Evolutionary conservation across 2,329 filamentous ascomycete species (phyloP).

Genomic region (Penicillium glabrum): DNA sequence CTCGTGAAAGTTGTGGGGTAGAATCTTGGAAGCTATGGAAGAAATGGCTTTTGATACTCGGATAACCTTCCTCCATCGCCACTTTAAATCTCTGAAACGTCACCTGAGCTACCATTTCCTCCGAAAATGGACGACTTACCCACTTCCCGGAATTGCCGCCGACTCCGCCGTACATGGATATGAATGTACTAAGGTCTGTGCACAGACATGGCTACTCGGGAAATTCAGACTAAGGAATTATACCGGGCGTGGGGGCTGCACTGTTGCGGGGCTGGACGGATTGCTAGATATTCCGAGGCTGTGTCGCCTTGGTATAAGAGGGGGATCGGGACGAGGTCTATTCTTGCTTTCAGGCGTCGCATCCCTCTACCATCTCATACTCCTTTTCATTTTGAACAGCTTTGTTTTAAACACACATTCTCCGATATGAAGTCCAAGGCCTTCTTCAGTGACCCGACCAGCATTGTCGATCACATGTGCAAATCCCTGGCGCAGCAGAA

Average conservation of each 20-base stretch:
- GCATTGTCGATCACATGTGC: slow-evolving; percentile 8
- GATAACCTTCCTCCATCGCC: slow-evolving; percentile 4
- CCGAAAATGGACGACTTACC: not conserved
- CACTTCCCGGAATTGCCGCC: not conserved
- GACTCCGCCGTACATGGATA: not conserved
- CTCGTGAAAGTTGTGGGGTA: not conserved
- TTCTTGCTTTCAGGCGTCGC: not conserved
- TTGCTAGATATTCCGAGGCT: not conserved
- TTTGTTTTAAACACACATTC: not conserved
- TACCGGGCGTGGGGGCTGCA: not conserved
- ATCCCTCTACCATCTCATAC: not conserved
- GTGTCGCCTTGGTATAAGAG: slow-evolving; percentile 3
- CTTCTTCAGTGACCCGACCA: slow-evolving; percentile 6
- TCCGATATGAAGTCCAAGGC: slow-evolving; percentile 8
- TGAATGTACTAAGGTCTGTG: not conserved
- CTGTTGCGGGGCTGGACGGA: slow-evolving; percentile 3
- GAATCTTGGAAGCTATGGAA: not conserved
- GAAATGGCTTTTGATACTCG: slow-evolving; percentile 5
- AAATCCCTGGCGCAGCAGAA: slow-evolving; percentile 5
- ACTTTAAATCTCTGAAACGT: not conserved
- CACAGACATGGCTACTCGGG: not conserved
- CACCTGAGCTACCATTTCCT: not conserved
- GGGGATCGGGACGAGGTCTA: not conserved
- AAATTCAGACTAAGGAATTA: not conserved
- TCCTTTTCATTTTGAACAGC: not conserved